These are phyloP conservation scores for Brachypodium distachyon DNA, from an alignment of 202 grass and related monocot species.

Conservation along the genomic window DNA sequence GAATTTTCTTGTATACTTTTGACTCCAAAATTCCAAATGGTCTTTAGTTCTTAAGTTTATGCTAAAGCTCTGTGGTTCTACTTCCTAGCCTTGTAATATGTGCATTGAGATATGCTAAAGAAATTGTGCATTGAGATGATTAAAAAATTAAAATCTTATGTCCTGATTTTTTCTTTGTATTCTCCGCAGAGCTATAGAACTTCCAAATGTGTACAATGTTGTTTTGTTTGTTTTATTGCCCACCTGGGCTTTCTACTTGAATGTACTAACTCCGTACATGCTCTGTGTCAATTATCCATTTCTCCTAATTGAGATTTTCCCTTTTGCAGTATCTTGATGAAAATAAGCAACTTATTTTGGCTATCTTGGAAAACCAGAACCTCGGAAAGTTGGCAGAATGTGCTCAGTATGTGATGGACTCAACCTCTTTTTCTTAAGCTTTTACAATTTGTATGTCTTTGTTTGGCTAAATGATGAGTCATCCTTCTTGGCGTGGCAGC, in stretches of 20 bases:
- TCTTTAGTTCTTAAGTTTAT: background rate
- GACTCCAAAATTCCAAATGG: background rate
- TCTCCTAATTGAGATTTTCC: background rate
- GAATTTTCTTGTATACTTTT: background rate
- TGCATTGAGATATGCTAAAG: background rate
- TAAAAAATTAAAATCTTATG: background rate
- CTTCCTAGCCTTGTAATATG: background rate
- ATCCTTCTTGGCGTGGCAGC: background rate
- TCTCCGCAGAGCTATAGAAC: background rate
- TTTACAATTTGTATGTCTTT: slow-evolving; percentile 12
- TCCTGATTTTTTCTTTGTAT: background rate
- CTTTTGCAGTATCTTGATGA: slow-evolving; percentile 85
- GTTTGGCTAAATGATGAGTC: background rate
- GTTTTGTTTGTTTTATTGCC: background rate
- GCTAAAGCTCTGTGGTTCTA: background rate
- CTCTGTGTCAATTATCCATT: background rate
- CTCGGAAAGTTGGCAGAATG: slow-evolving; percentile 93
- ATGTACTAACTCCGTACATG: background rate
- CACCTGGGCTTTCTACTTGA: background rate
- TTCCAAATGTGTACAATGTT: background rate
- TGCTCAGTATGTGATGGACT: slow-evolving; percentile 66
- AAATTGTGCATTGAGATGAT: no score
- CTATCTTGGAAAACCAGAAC: slow-evolving; percentile 96
- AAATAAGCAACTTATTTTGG: slow-evolving; percentile 96
- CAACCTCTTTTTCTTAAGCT: background rate